Evolutionary conservation across 164 flowering plant species (phyloP).

Genomic region (Dillenia suffruticosa): DNA sequence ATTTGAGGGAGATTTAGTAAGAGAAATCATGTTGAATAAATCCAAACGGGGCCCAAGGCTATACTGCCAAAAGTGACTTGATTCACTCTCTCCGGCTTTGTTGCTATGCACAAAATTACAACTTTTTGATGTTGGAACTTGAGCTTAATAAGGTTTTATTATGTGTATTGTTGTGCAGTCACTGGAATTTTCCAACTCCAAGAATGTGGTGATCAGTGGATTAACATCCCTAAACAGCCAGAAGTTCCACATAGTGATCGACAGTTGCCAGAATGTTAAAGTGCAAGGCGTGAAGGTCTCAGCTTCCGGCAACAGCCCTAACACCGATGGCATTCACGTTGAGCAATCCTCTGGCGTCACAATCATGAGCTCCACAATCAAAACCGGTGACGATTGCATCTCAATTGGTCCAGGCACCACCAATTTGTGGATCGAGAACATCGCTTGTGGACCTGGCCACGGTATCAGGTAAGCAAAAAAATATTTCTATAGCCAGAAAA

Average conservation of each 20-base stretch:
- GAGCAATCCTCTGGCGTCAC: conserved; percentile 38
- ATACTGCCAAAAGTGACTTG: no score
- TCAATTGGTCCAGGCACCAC: conserved; percentile 52
- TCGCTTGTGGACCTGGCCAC: conserved; percentile 70
- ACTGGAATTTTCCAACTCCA: conserved; percentile 27
- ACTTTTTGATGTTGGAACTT: no score
- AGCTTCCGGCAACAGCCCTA: conserved; percentile 62
- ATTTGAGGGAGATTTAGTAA: no score
- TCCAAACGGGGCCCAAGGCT: no score
- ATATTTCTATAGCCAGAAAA: no score
- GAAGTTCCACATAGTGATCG: conserved; percentile 44
- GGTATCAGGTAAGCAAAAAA: conserved; percentile 47
- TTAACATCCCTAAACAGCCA: conserved; percentile 58
- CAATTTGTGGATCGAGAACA: conserved; percentile 38
- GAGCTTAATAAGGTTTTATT: background rate
- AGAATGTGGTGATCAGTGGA: conserved; percentile 36
- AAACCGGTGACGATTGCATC: conserved; percentile 67
- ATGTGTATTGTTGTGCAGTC: conserved; percentile 21
- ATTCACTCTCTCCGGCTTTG: no score
- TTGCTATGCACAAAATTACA: no score
- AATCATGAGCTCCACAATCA: conserved; percentile 26
- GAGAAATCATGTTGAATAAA: no score
- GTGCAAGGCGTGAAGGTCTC: conserved; percentile 33
- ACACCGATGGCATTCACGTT: conserved; percentile 74
- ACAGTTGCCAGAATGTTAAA: conserved; percentile 35